These are phyloP conservation scores for Anacardium occidentale DNA, from an alignment of 345 rosid species.

Conservation along the genomic window DNA sequence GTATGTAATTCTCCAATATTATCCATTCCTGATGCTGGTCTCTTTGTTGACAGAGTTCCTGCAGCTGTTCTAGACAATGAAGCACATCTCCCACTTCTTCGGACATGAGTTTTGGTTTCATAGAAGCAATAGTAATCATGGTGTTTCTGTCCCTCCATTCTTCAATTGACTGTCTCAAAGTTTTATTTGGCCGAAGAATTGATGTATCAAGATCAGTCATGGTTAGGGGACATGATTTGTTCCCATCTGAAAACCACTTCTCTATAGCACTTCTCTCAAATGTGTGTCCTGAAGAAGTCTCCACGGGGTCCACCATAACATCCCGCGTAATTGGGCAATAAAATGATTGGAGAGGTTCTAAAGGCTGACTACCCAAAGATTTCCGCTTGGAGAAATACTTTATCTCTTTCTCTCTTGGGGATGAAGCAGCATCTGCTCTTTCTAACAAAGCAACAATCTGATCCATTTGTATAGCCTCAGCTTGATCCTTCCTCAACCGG, in stretches of 20 bases:
- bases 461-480: constrained; percentile 75
- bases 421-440: constrained; percentile 64
- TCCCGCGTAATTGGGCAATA: constrained; percentile 68
- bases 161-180: constrained; percentile 64
- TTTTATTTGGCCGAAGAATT: constrained; percentile 65
- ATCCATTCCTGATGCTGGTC: constrained; percentile 68
- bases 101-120: constrained; percentile 47
- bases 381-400: constrained; percentile 54
- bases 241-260: constrained; percentile 67
- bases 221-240: constrained; percentile 60
- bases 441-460: constrained; percentile 69
- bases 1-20: constrained; percentile 55
- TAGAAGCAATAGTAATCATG: constrained; percentile 59
- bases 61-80: constrained; percentile 44
- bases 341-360: constrained; percentile 68
- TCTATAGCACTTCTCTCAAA: constrained; percentile 67
- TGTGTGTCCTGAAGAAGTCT: constrained; percentile 74
- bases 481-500: constrained; percentile 57
- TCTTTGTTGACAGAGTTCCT: constrained; percentile 54
- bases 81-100: constrained; percentile 51
- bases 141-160: constrained; percentile 78
- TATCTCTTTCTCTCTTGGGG: constrained; percentile 54
- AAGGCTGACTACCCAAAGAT: constrained; percentile 56
- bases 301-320: constrained; percentile 74
- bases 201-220: constrained; percentile 45